Percentiles rank a stretch among this genome's conserved stretches.
Evolutionary conservation across 2,329 filamentous ascomycete species (phyloP).

Genomic region (Curvularia sp.): DNA sequence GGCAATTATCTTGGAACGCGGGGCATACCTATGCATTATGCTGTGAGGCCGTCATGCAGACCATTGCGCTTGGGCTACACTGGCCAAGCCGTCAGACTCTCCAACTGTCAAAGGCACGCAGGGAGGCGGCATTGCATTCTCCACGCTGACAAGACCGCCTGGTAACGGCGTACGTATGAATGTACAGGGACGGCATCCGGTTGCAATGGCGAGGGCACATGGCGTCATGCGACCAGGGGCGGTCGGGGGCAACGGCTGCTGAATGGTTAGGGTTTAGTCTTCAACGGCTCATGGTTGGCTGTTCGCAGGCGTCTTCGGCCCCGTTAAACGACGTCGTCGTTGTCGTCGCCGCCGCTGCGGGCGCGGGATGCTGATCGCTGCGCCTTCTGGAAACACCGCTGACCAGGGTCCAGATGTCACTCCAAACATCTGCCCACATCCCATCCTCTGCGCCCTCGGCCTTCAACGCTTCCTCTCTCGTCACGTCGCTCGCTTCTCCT

Average conservation of each 20-base stretch:
- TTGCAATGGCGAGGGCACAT: constrained; percentile 1
- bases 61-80: neutral
- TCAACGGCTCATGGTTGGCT: neutral
- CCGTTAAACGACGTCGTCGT: constrained; percentile 20
- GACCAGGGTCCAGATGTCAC: constrained; percentile 20
- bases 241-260: neutral
- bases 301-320: constrained; percentile 8
- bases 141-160: neutral
- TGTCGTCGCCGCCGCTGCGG: constrained; percentile 11
- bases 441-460: constrained; percentile 4
- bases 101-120: neutral
- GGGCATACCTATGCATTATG: constrained; percentile 9
- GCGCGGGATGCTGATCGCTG: constrained; percentile 20
- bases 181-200: neutral
- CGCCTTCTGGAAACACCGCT: constrained; percentile 23
- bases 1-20: constrained; percentile 3
- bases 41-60: neutral
- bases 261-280: constrained; percentile 1
- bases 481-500: constrained; percentile 38
- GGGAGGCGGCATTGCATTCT: neutral
- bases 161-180: neutral
- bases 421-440: constrained; percentile 16
- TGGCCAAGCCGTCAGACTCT: no score
- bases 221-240: constrained; percentile 4
- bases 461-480: constrained; percentile 6